Evolutionary conservation across 139 green algal genomes (phyloP), one percentile per base, ranked within the genome.

Genomic region (Coelastrella sp.): DNA sequence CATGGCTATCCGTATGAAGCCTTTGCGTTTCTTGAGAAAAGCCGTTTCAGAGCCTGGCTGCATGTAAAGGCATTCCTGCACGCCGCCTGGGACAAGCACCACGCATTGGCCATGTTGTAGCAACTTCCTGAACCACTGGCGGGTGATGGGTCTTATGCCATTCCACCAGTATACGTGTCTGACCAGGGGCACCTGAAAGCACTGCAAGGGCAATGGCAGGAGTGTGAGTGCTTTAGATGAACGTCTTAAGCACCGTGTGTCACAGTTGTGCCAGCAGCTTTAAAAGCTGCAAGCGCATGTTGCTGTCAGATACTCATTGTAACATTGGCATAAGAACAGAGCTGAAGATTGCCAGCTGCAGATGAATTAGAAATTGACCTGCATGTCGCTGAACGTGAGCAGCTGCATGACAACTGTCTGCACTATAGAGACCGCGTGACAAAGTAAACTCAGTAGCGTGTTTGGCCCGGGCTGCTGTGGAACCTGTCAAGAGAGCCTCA

Each of bases 1-100:
- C 74, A 98, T 90, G 13, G 96, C 96, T 54, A 98, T 68, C 20
- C 92, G 89, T 6, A 99, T 91, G 86, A 99, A 99, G 60, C 97
- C 97, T 19, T 86, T 91, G 64, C 97, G 77, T 3, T 82, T 89
- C 0, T 82, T 83, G 7, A 99, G 86, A 77, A 95, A 98, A 5
- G 96, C 89, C 20, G 93, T 93, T 92, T 99, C 97, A 11, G 65
- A 68, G 5, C 88, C 93, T 71, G 6, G n/a, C n/a, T 96, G 75
- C 97, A 99, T 96, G 80, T 93, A 90, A 20, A 97, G 74, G 89
- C 94, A 97, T 92, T 99, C 97, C 90, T 87, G 81, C 81, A 97
- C 94, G 11, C 95, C 95, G 23, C 95, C 95, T 19, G 95, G 95
- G 57, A 95, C 83, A 20, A 97, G 88, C 71, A 96, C 88, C 23